Conservation (phyloP, 305 asterid species). For the Fraxinus dipetala region DNA sequence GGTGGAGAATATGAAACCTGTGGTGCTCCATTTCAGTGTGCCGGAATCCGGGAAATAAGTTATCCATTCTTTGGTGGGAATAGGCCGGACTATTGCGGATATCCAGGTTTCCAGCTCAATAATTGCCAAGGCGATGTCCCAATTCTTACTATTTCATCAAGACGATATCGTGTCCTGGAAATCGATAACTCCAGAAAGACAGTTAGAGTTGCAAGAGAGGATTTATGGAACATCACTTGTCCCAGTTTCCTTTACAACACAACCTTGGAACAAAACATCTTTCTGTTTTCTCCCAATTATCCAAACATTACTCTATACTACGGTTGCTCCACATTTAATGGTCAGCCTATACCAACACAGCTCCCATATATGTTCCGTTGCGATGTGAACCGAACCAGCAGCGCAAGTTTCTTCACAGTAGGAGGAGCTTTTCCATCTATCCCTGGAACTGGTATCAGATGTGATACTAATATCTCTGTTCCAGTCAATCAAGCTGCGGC, state of each 20-base stretch:
- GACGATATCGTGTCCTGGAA: slow-evolving; percentile 25
- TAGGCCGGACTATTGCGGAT: slow-evolving; percentile 46
- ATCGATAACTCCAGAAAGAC: not conserved
- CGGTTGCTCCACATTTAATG: slow-evolving; percentile 20
- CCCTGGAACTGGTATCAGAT: not conserved
- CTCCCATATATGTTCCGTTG: slow-evolving; percentile 22
- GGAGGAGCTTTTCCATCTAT: accelerated
- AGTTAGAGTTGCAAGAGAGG: slow-evolving; percentile 44
- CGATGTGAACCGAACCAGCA: not conserved
- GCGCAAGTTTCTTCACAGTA: not conserved
- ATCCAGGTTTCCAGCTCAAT: slow-evolving; percentile 40
- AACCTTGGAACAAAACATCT: slow-evolving; percentile 28
- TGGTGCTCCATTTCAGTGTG: slow-evolving; percentile 32
- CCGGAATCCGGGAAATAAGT: slow-evolving; percentile 4
- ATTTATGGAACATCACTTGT: slow-evolving; percentile 36
- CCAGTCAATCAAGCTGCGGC: slow-evolving; percentile 30
- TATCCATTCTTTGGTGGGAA: slow-evolving; percentile 57
- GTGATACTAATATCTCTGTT: slow-evolving; percentile 28
- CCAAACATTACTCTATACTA: slow-evolving; percentile 37
- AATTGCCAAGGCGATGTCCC: slow-evolving; percentile 28
- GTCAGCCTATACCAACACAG: accelerated
- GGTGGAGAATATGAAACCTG: slow-evolving; percentile 30
- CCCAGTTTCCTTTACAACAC: slow-evolving; percentile 16
- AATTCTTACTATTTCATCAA: slow-evolving; percentile 22
- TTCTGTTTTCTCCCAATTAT: slow-evolving; percentile 21